Evolutionary conservation across 2,329 filamentous ascomycete species (phyloP).

Genomic region (Colletotrichum sp.): DNA sequence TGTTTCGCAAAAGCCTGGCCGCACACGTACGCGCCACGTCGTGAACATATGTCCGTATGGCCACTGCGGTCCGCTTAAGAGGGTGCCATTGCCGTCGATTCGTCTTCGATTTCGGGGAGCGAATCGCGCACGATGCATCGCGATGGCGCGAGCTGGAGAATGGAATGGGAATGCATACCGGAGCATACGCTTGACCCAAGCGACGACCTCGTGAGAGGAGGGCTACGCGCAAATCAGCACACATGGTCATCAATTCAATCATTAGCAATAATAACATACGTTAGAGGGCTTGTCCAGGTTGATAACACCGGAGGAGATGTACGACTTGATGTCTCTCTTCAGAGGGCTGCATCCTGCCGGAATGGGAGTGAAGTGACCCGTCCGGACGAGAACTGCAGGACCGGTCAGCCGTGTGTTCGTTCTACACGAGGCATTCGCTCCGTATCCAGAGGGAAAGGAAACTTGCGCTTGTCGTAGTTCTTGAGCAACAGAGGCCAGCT

Average conservation of each 20-base stretch:
- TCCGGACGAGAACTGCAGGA: slow-evolving; percentile 80
- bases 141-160: background rate
- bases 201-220: slow-evolving; percentile 91
- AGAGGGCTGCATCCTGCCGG: slow-evolving; percentile 89
- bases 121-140: background rate
- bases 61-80: background rate
- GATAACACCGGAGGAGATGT: slow-evolving; percentile 96
- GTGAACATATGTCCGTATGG: background rate
- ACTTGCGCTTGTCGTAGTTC: slow-evolving; percentile 91
- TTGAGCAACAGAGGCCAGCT: slow-evolving; percentile 93
- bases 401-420: slow-evolving; percentile 28
- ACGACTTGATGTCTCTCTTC: slow-evolving; percentile 94
- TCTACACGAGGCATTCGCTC: background rate
- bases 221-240: slow-evolving; percentile 13
- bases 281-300: slow-evolving; percentile 79
- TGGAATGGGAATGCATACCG: slow-evolving; percentile 57
- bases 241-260: background rate
- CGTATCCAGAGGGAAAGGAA: slow-evolving; percentile 1
- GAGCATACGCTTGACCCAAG: slow-evolving; percentile 98
- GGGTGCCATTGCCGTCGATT: background rate
- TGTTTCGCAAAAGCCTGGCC: background rate
- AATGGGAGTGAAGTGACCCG: slow-evolving; percentile 96
- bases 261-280: background rate
- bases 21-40: background rate
- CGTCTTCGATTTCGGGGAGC: background rate